phyloP scores from a whole-genome alignment of 306 rosid genomes.

The Cucurbita moschata region DNA sequence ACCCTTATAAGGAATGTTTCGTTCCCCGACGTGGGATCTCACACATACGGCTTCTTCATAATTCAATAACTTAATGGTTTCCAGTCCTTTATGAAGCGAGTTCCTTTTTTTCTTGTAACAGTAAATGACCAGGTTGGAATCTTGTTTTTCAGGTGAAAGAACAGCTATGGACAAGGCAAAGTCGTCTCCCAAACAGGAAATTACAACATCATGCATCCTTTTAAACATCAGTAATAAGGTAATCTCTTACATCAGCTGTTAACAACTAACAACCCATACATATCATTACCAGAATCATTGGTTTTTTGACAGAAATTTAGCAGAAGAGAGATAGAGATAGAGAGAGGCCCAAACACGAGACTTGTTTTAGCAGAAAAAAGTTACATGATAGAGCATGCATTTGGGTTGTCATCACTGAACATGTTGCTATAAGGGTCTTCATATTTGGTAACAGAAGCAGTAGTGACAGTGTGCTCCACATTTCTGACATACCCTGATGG shows the following conservation, averaged over 20 bases:
- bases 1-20: too few relatives aligned
- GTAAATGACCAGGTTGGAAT: slow-evolving; percentile 12
- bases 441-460: slow-evolving; percentile 40
- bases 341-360: not conserved
- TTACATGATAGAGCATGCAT: slow-evolving; percentile 91
- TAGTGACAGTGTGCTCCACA: slow-evolving; percentile 34
- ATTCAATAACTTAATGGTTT: not conserved
- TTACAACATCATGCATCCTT: not conserved
- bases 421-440: slow-evolving; percentile 76
- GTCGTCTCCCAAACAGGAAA: not conserved
- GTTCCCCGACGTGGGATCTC: too few relatives aligned
- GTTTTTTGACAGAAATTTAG: not conserved
- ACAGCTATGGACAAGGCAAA: slow-evolving; percentile 18
- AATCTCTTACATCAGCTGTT: not conserved
- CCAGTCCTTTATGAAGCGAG: not conserved
- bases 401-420: slow-evolving; percentile 98
- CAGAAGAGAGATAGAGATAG: not conserved
- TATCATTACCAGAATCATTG: slow-evolving; percentile 1
- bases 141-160: not conserved
- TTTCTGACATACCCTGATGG: slow-evolving; percentile 92
- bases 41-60: not conserved
- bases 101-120: not conserved
- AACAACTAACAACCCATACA: not conserved
- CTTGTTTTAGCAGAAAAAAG: not conserved
- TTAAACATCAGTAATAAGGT: not conserved